Percentiles rank a stretch among this genome's conserved stretches.
Conservation (phyloP, 495 filamentous ascomycete species). For the Penicillium coprophilum region DNA sequence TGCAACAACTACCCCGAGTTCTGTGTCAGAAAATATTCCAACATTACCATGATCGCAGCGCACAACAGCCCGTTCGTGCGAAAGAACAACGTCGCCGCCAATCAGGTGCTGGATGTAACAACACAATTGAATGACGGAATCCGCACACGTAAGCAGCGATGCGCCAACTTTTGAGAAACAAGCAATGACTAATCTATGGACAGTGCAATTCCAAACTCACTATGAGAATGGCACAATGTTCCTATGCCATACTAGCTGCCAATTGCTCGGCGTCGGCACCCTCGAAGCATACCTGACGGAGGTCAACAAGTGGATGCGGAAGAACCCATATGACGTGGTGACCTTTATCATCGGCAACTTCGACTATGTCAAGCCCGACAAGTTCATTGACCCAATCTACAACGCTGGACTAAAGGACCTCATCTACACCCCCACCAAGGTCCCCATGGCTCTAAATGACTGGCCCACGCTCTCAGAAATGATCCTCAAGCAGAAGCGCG, state of each 20-base stretch:
- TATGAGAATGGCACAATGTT: conserved; percentile 58
- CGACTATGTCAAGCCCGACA: conserved; percentile 61
- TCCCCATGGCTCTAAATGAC: conserved; percentile 67
- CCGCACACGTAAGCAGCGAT: conserved; percentile 62
- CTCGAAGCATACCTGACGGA: conserved; percentile 69
- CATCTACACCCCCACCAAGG: conserved; percentile 67
- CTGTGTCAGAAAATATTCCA: conserved; percentile 78
- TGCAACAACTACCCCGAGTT: conserved; percentile 90
- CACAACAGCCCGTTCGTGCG: conserved; percentile 84
- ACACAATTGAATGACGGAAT: conserved; percentile 84
- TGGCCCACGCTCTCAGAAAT: conserved; percentile 84
- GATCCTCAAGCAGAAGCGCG: conserved; percentile 65
- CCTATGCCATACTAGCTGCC: conserved; percentile 76
- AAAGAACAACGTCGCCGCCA: conserved; percentile 69
- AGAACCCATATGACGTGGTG: conserved; percentile 86
- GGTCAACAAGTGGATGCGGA: conserved; percentile 70
- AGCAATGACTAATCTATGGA: conserved; percentile 5
- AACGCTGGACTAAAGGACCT: conserved; percentile 66
- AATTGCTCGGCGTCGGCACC: conserved; percentile 74
- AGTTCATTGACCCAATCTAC: conserved; percentile 61
- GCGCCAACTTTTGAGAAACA: background rate
- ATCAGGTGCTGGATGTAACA: conserved; percentile 69
- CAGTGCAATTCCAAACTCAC: conserved; percentile 83
- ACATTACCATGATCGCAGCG: conserved; percentile 82
- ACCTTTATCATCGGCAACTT: conserved; percentile 85